phyloP scores from a whole-genome alignment of 768 basidiomycete species.

The Auriscalpium microsporum region DNA sequence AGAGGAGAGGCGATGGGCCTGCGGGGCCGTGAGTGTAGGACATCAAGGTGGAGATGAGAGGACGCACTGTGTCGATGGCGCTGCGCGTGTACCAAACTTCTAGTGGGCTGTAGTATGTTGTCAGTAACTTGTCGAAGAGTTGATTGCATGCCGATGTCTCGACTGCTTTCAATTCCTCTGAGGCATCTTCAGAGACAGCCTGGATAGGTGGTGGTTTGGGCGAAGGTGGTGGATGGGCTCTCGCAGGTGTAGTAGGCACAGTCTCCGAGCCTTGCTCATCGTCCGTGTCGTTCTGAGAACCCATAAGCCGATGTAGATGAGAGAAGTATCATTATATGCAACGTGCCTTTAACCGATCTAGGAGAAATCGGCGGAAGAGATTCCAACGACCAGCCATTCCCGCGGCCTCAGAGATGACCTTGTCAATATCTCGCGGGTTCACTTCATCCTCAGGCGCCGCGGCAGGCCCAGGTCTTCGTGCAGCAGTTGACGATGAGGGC shows the following conservation, averaged over 20 bases:
- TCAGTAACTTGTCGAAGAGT: constrained; percentile 59
- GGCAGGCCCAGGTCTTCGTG: constrained; percentile 1
- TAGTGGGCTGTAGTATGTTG: constrained; percentile 75
- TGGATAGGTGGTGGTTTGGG: not conserved
- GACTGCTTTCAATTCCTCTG: constrained; percentile 23
- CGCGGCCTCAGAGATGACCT: constrained; percentile 76
- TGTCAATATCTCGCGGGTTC: constrained; percentile 90
- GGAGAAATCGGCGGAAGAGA: constrained; percentile 80
- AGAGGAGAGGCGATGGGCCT: constrained; percentile 85
- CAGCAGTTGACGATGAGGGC: constrained; percentile 4
- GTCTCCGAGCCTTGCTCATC: no score
- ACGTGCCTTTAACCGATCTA: constrained; percentile 60
- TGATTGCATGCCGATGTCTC: constrained; percentile 45
- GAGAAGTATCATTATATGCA: not conserved
- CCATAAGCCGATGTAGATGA: not conserved
- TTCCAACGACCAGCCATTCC: constrained; percentile 91
- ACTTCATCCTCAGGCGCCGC: constrained; percentile 43
- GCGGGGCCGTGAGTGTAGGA: not conserved
- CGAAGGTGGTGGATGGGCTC: not conserved
- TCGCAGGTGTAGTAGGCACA: no score
- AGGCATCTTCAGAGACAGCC: not conserved
- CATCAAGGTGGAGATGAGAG: not conserved
- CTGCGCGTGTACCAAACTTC: constrained; percentile 88
- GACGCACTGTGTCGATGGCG: constrained; percentile 75
- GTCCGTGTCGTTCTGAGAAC: not conserved